Conservation (phyloP, 1,284 basidiomycete species). For the Rhizoctonia solani region DNA sequence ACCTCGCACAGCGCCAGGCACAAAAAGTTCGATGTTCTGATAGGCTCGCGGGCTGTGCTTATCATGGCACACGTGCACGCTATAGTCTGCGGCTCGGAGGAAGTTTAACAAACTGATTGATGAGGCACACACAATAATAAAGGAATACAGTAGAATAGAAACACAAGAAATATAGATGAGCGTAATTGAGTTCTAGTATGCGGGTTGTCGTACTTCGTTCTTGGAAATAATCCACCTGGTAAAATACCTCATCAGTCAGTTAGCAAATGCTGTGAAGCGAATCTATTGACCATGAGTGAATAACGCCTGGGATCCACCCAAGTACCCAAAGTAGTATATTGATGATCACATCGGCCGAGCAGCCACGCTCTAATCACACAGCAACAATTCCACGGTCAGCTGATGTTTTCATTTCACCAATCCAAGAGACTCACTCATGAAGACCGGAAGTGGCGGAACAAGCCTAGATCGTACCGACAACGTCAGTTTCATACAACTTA, state of each 20-base stretch:
- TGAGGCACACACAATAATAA: no score
- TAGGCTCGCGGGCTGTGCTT: no score
- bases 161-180: neutral
- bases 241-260: neutral
- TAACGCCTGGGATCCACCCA: slow-evolving; percentile 33
- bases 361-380: slow-evolving; percentile 10
- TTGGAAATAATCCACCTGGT: slow-evolving; percentile 23
- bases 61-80: no score
- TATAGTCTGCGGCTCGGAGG: no score
- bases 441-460: slow-evolving; percentile 22
- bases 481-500: neutral
- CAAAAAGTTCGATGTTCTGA: no score
- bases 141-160: neutral
- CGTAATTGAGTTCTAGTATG: neutral
- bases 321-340: slow-evolving; percentile 30
- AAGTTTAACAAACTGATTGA: no score
- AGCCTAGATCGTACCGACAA: slow-evolving; percentile 1
- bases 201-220: neutral
- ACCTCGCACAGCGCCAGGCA: no score
- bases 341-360: slow-evolving; percentile 15
- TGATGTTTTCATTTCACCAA: neutral
- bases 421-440: slow-evolving; percentile 1
- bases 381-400: neutral
- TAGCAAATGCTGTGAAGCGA: neutral
- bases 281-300: slow-evolving; percentile 6